phyloP scores from a whole-genome alignment of 371 early-diverging fungal genomes.

The Zopfochytrium polystomum region DNA sequence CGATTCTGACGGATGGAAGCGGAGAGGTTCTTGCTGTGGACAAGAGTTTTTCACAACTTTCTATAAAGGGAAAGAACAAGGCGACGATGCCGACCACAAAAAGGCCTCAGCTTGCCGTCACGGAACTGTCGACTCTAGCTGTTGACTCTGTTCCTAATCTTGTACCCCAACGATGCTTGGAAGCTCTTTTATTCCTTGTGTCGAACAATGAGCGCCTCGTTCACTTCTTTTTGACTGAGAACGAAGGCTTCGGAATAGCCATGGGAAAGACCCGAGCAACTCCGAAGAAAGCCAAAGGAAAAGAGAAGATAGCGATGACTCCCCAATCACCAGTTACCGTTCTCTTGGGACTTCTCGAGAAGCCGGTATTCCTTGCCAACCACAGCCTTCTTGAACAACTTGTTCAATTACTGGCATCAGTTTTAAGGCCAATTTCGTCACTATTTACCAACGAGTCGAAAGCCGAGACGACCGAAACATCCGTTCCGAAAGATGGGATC shows the following conservation, averaged over 20 bases:
- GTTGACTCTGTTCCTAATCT: slow-evolving; percentile 61
- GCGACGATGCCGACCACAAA: slow-evolving; percentile 12
- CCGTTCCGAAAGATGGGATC: slow-evolving; percentile 14
- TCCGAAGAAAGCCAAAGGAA: slow-evolving; percentile 65
- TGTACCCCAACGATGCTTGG: slow-evolving; percentile 83
- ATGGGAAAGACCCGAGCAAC: slow-evolving; percentile 32
- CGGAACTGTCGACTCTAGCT: slow-evolving; percentile 7
- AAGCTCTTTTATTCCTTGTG: slow-evolving; percentile 73
- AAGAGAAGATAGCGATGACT: slow-evolving; percentile 47
- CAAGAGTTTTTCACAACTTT: slow-evolving; percentile 71
- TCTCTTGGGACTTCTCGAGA: slow-evolving; percentile 78
- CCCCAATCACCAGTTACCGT: slow-evolving; percentile 82
- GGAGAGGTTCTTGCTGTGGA: slow-evolving; percentile 75
- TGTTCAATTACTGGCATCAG: slow-evolving; percentile 73
- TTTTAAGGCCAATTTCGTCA: slow-evolving; percentile 34
- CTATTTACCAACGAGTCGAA: slow-evolving; percentile 7
- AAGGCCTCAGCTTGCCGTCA: slow-evolving; percentile 18
- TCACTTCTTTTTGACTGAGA: slow-evolving; percentile 71
- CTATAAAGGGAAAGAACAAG: slow-evolving; percentile 51
- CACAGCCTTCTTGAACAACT: slow-evolving; percentile 79
- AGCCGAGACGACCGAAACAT: too few species aligned
- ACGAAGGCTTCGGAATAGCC: slow-evolving; percentile 55
- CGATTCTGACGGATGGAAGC: slow-evolving; percentile 80
- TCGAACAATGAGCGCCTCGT: slow-evolving; percentile 63
- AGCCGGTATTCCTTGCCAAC: slow-evolving; percentile 73